Conservation (phyloP, 352 stramenopile species). For the Plasmopara viticola region DNA sequence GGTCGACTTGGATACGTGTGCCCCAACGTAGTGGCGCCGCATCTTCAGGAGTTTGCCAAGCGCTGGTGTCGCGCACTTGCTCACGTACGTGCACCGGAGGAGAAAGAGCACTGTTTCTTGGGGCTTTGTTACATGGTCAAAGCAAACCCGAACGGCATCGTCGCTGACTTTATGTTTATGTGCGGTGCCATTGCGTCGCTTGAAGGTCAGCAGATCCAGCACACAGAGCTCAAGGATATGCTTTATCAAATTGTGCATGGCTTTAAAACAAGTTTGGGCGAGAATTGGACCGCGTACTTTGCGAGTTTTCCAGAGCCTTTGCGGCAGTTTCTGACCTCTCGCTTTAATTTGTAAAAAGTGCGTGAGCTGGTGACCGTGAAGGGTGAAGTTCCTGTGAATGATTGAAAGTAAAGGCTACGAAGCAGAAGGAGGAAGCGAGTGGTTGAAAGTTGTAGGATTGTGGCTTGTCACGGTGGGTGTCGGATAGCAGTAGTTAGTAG, state of each 20-base stretch:
- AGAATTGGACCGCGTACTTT: conserved; percentile 85
- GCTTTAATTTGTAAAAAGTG: conserved; percentile 73
- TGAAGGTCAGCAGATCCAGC: conserved; percentile 70
- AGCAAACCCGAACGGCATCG: conserved; percentile 83
- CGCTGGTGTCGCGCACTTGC: conserved; percentile 83
- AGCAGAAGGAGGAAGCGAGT: conserved; percentile 14
- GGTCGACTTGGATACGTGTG: conserved; percentile 83
- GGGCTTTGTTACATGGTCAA: conserved; percentile 89
- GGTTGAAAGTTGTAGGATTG: conserved; percentile 9
- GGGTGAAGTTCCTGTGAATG: conserved; percentile 12
- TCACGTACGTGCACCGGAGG: conserved; percentile 72
- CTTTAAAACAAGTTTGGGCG: conserved; percentile 83
- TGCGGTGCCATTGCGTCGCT: conserved; percentile 83
- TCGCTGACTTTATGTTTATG: conserved; percentile 88
- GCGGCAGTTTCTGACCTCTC: conserved; percentile 69
- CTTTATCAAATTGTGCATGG: conserved; percentile 84
- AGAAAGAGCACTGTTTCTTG: conserved; percentile 89
- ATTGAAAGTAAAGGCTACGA: conserved; percentile 17
- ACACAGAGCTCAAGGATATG: conserved; percentile 78
- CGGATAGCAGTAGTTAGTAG: conserved; percentile 38
- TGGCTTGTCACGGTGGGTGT: conserved; percentile 35
- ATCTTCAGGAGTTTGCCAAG: conserved; percentile 83
- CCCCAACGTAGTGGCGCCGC: conserved; percentile 69
- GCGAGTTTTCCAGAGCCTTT: conserved; percentile 75
- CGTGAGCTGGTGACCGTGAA: conserved; percentile 5